Percentiles rank a stretch among this genome's conserved stretches.
These are phyloP conservation scores for sorghum (Sorghum bicolor) DNA, from an alignment of 176 grass and related monocot species.

Conservation along the genomic window DNA sequence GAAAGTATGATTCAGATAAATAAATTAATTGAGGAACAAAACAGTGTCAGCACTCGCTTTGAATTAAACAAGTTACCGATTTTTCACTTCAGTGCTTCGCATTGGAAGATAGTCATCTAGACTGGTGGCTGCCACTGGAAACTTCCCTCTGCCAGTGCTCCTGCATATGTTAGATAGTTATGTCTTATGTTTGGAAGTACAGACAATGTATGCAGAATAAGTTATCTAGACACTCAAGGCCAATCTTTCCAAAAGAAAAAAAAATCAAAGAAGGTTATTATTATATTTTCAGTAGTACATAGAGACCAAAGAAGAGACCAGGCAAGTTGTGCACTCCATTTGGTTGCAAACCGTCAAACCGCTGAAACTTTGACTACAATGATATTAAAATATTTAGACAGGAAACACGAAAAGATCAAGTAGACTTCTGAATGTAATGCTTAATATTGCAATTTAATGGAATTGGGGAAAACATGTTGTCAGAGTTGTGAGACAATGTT, in stretches of 20 bases:
- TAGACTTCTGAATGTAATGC: background rate
- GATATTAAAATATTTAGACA: background rate
- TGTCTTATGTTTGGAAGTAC: background rate
- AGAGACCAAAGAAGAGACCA: background rate
- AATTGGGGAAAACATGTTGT: background rate
- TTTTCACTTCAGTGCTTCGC: constrained; percentile 89
- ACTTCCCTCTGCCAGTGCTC: constrained; percentile 49
- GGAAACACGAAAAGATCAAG: background rate
- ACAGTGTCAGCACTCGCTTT: background rate
- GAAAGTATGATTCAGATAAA: background rate
- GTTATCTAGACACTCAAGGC: background rate
- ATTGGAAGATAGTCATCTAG: constrained; percentile 83
- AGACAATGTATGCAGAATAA: background rate
- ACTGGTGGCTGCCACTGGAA: constrained; percentile 36
- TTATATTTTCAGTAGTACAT: background rate
- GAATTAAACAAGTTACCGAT: constrained; percentile 40
- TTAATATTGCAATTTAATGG: too few relatives aligned
- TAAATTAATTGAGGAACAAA: background rate
- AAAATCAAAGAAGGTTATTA: background rate
- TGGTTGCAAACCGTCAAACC: background rate
- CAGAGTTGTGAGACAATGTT: background rate
- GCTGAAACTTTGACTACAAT: background rate
- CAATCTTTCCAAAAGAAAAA: background rate
- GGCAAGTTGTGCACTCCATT: background rate
- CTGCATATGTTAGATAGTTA: constrained; percentile 1